Percentiles rank a stretch among this genome's conserved stretches.
Conservation (phyloP, 306 rosid genomes). For the Mimosa pudica region DNA sequence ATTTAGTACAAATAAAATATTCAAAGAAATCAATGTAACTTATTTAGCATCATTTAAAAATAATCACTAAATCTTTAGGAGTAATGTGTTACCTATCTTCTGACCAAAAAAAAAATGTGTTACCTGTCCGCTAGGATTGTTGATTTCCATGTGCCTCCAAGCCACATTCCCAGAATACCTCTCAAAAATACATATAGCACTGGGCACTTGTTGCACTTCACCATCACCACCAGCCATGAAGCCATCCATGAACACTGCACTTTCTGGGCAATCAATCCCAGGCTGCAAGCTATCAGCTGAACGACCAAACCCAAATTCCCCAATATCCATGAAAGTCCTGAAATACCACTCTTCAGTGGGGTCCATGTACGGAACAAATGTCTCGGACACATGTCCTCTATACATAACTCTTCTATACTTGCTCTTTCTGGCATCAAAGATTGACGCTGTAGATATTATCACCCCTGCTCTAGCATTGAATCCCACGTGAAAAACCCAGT, state of each 20-base stretch:
- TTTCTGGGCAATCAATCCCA: constrained; percentile 67
- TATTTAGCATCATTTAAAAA: too few species aligned
- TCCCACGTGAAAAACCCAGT: constrained; percentile 81
- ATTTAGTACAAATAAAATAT: too few species aligned
- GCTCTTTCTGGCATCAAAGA: constrained; percentile 52
- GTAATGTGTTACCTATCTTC: constrained; percentile 46
- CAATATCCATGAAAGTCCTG: constrained; percentile 85
- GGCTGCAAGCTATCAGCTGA: constrained; percentile 71
- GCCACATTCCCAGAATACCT: constrained; percentile 64
- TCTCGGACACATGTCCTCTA: constrained; percentile 90
- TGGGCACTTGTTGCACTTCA: constrained; percentile 58
- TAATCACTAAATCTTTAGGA: too few species aligned
- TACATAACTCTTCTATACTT: constrained; percentile 64
- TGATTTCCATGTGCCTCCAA: constrained; percentile 87
- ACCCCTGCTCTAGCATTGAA: constrained; percentile 81
- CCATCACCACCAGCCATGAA: constrained; percentile 71
- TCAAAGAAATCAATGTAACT: too few species aligned
- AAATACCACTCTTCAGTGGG: constrained; percentile 80
- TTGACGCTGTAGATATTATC: constrained; percentile 77
- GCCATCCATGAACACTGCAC: constrained; percentile 73
- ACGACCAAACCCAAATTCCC: constrained; percentile 87
- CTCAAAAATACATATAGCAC: constrained; percentile 83
- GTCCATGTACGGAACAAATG: constrained; percentile 89
- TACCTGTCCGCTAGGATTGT: constrained; percentile 71
- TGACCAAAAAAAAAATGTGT: neutral